Conservation (phyloP, 169 alveolate species). For the Cryptosporidium bovis region DNA sequence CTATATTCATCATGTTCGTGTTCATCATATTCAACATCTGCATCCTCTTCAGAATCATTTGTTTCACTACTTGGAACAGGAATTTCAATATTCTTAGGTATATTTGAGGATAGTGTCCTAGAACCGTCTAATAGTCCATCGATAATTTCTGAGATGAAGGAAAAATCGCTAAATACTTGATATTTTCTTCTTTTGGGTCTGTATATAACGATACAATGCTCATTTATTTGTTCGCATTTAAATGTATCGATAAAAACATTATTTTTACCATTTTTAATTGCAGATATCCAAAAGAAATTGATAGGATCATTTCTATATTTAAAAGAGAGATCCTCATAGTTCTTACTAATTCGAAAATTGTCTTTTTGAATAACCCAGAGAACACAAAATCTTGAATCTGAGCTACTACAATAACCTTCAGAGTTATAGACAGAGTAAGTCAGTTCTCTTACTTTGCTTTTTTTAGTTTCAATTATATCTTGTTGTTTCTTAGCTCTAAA, state of each 20-base stretch:
- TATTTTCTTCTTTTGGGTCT: conserved; percentile 58
- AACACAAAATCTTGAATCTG: conserved; percentile 68
- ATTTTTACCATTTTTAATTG: conserved; percentile 53
- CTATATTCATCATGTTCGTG: conserved; percentile 7
- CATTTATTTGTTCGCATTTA: conserved; percentile 20
- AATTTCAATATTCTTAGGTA: conserved; percentile 14
- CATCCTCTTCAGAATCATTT: conserved; percentile 19
- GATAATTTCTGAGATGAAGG: conserved; percentile 7
- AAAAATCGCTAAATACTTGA: conserved; percentile 29
- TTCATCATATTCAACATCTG: conserved; percentile 27
- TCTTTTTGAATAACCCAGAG: conserved; percentile 18
- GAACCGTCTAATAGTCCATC: conserved; percentile 73
- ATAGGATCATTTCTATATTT: conserved; percentile 74
- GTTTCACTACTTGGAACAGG: conserved; percentile 13
- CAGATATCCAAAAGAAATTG: conserved; percentile 62
- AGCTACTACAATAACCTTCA: conserved; percentile 37
- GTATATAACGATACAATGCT: conserved; percentile 42
- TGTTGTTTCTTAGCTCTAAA: conserved; percentile 62
- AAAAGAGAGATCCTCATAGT: conserved; percentile 33
- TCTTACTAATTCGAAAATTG: background rate
- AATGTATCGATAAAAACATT: conserved; percentile 31
- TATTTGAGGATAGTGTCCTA: conserved; percentile 19
- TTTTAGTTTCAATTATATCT: conserved; percentile 5
- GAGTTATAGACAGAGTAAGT: conserved; percentile 2
- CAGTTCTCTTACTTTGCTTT: conserved; percentile 37